A percentile compares a stretch with the other conserved stretches of the same genome.
These are phyloP conservation scores for Globisporangium heterothallicum DNA, from an alignment of 352 stramenopile genomes.

Conservation along the genomic window DNA sequence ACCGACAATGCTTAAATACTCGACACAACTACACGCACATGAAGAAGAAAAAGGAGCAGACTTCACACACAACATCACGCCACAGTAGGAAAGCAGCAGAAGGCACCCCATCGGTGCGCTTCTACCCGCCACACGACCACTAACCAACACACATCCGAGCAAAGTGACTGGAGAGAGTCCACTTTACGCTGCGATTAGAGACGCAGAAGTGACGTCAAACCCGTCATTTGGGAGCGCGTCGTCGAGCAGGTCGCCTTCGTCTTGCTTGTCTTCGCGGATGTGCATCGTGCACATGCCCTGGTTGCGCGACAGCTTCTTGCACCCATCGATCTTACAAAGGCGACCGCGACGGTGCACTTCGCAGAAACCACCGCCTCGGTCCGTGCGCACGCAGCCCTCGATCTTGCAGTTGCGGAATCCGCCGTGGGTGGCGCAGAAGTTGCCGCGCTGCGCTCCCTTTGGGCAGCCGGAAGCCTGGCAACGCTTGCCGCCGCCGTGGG, in stretches of 20 bases:
- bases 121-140: background rate
- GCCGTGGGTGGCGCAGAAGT: conserved; percentile 82
- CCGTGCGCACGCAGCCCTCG: conserved; percentile 74
- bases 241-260: conserved; percentile 8
- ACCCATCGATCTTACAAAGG: conserved; percentile 79
- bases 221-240: conserved; percentile 4
- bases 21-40: conserved; percentile 5
- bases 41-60: background rate
- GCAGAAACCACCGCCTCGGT: conserved; percentile 79
- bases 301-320: conserved; percentile 86
- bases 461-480: conserved; percentile 66
- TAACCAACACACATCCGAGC: background rate
- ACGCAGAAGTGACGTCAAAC: background rate
- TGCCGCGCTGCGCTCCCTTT: conserved; percentile 78
- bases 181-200: conserved; percentile 2
- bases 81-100: background rate
- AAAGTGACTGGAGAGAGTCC: background rate
- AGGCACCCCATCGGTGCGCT: background rate
- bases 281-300: conserved; percentile 89
- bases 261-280: conserved; percentile 82
- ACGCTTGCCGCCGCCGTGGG: conserved; percentile 76
- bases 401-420: conserved; percentile 87
- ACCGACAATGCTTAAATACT: conserved; percentile 17
- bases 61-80: conserved; percentile 1
- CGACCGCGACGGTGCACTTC: conserved; percentile 78